These are phyloP conservation scores for Nakaseomyces kungkrabaensis DNA, from an alignment of 1,139 yeast species.

Conservation along the genomic window DNA sequence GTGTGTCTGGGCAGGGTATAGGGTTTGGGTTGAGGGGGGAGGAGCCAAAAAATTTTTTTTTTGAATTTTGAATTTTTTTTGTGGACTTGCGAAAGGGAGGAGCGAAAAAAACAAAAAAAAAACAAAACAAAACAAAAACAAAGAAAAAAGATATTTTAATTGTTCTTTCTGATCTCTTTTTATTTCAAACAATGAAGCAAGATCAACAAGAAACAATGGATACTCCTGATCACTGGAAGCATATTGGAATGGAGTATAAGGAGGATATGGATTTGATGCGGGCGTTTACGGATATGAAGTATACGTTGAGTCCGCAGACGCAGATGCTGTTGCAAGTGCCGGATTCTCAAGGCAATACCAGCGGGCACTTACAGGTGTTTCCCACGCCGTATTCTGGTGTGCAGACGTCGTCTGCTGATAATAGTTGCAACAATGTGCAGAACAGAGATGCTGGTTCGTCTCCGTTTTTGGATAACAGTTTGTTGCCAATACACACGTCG, in stretches of 20 bases:
- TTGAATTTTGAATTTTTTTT: no score
- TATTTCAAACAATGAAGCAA: not conserved
- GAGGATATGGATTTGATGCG: slow-evolving; percentile 2
- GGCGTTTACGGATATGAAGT: slow-evolving; percentile 1
- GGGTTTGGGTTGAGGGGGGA: no score
- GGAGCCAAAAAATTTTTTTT: not conserved
- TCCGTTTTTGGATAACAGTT: slow-evolving; percentile 1
- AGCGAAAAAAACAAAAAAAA: no score
- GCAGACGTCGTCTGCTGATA: slow-evolving; percentile 3
- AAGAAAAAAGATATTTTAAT: no score
- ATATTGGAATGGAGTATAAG: not conserved
- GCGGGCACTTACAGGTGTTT: not conserved
- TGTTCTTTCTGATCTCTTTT: not conserved
- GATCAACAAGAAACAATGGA: not conserved
- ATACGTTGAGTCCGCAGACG: slow-evolving; percentile 1
- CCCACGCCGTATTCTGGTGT: slow-evolving; percentile 2
- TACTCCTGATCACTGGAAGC: not conserved
- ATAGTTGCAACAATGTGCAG: not conserved
- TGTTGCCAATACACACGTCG: not conserved
- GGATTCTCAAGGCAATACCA: not conserved
- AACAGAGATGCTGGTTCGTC: slow-evolving; percentile 2
- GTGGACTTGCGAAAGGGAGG: no score
- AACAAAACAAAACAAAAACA: no score
- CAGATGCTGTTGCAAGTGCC: not conserved
- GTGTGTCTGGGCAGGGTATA: not conserved